Evolutionary conservation across 192 early-diverging fungal species (phyloP).

Genomic region (Tieghemiomyces parasiticus): DNA sequence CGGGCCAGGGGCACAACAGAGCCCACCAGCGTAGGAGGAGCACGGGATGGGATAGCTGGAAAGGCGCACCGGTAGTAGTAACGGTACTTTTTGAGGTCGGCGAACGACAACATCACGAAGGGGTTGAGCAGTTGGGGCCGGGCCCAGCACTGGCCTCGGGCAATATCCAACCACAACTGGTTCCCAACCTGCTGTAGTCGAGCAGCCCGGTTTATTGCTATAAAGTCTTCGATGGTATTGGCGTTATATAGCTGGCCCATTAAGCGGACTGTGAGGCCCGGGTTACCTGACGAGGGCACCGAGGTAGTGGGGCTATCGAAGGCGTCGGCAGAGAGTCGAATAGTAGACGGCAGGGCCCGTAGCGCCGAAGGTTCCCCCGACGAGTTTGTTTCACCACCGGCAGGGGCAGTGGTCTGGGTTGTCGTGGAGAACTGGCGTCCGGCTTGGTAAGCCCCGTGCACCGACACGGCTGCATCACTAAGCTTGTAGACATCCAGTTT

Average conservation of each 20-base stretch:
- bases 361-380: not conserved
- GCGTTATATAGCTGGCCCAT: constrained; percentile 56
- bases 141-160: constrained; percentile 39
- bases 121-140: constrained; percentile 48
- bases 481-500: not conserved
- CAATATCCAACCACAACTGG: constrained; percentile 51
- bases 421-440: not conserved
- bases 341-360: constrained; percentile 1
- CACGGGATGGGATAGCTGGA: constrained; percentile 63
- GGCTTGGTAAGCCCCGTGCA: not conserved
- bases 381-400: not conserved
- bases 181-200: constrained; percentile 29
- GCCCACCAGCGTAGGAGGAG: constrained; percentile 29
- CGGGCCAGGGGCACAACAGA: too few relatives aligned
- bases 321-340: not conserved
- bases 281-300: not conserved
- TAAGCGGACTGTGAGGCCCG: constrained; percentile 3
- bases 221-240: constrained; percentile 93
- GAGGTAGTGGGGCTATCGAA: not conserved
- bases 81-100: constrained; percentile 90
- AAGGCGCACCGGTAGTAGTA: constrained; percentile 94
- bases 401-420: not conserved
- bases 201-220: constrained; percentile 52
- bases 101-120: constrained; percentile 80
- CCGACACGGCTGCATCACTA: not conserved